Percentiles rank a stretch among this genome's conserved stretches.
Evolutionary conservation across 2,329 filamentous ascomycete species (phyloP).

Genomic region (Curvularia eragrostidis): DNA sequence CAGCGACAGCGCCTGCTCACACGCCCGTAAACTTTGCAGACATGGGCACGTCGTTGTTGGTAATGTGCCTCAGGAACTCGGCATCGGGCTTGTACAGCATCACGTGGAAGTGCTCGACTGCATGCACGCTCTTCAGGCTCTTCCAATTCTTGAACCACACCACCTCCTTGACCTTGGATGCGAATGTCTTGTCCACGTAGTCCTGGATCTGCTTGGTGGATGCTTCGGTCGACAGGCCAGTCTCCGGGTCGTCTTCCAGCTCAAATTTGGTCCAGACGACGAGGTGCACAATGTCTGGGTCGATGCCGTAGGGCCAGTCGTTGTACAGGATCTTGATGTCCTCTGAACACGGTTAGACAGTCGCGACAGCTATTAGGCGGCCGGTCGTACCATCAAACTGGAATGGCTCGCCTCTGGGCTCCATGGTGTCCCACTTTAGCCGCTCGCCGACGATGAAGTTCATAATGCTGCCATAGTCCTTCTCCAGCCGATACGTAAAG

Average conservation of each 20-base stretch:
- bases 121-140: slow-evolving; percentile 80
- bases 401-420: slow-evolving; percentile 53
- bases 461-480: slow-evolving; percentile 77
- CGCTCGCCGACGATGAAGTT: slow-evolving; percentile 75
- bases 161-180: slow-evolving; percentile 58
- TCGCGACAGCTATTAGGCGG: background rate
- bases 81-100: slow-evolving; percentile 82
- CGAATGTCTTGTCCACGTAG: slow-evolving; percentile 74
- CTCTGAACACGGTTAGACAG: slow-evolving; percentile 43
- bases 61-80: slow-evolving; percentile 72
- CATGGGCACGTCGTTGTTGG: slow-evolving; percentile 74
- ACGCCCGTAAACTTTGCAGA: slow-evolving; percentile 31
- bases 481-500: slow-evolving; percentile 69
- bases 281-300: slow-evolving; percentile 77
- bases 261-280: slow-evolving; percentile 94
- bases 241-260: slow-evolving; percentile 70
- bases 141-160: slow-evolving; percentile 94
- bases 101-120: slow-evolving; percentile 93
- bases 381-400: slow-evolving; percentile 37
- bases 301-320: slow-evolving; percentile 93
- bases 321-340: slow-evolving; percentile 82
- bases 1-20: background rate
- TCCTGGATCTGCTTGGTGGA: slow-evolving; percentile 70
- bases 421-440: slow-evolving; percentile 68
- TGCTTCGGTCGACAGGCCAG: slow-evolving; percentile 70